Conservation (phyloP, 805 yeast genomes). For the Yamadazyma sp. region DNA sequence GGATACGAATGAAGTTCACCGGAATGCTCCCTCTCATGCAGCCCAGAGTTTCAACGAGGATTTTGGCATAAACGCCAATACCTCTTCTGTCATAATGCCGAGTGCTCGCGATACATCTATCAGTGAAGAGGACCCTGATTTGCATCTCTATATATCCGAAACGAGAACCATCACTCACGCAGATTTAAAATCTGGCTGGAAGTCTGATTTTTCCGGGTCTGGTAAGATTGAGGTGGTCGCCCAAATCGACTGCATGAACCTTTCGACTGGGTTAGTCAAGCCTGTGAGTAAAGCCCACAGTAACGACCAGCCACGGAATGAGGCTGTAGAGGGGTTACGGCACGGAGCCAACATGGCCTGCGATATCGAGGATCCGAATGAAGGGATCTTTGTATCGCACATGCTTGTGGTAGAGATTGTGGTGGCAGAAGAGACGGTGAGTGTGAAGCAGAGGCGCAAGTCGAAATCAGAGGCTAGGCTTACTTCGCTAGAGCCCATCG, state of each 20-base stretch:
- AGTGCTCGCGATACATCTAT: not conserved
- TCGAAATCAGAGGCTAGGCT: not conserved
- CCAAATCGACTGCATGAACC: slow-evolving; percentile 59
- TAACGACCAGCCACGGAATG: slow-evolving; percentile 26
- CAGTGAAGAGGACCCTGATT: slow-evolving; percentile 13
- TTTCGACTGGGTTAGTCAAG: slow-evolving; percentile 53
- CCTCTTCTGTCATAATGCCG: slow-evolving; percentile 2
- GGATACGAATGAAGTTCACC: slow-evolving; percentile 19
- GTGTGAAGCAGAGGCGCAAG: slow-evolving; percentile 20
- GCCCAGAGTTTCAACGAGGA: slow-evolving; percentile 28
- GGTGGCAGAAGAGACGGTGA: slow-evolving; percentile 86
- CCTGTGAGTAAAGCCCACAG: slow-evolving; percentile 48
- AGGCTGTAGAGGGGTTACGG: slow-evolving; percentile 25
- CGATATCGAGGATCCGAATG: slow-evolving; percentile 77
- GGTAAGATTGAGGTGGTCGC: slow-evolving; percentile 83
- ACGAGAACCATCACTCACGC: slow-evolving; percentile 72
- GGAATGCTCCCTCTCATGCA: slow-evolving; percentile 24
- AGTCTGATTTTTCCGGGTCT: slow-evolving; percentile 75
- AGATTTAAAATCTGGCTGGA: slow-evolving; percentile 91
- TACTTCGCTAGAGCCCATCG: slow-evolving; percentile 26
- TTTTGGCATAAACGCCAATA: slow-evolving; percentile 14
- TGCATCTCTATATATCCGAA: slow-evolving; percentile 63
- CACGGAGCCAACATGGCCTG: slow-evolving; percentile 62
- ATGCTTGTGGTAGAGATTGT: slow-evolving; percentile 80
- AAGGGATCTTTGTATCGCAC: slow-evolving; percentile 78